Percentiles rank a stretch among this genome's conserved stretches.
Conservation (phyloP, 2,329 filamentous ascomycete genomes). For the Aureobasidium sp. region DNA sequence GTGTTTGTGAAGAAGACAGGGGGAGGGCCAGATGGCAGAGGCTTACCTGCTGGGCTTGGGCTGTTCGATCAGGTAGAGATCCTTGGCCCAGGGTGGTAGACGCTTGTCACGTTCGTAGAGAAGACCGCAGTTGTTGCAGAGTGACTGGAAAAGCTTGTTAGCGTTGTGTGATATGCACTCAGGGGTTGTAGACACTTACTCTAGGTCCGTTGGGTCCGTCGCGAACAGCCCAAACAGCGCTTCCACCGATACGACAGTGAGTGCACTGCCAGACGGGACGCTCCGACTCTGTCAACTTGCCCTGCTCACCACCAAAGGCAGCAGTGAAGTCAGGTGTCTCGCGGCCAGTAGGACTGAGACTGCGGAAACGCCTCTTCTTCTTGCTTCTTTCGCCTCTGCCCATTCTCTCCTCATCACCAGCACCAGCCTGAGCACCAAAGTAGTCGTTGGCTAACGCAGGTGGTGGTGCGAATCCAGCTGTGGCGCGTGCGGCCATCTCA, state of each 20-base stretch:
- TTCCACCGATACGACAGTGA: constrained; percentile 82
- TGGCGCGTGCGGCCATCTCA: constrained; percentile 76
- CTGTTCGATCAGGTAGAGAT: constrained; percentile 50
- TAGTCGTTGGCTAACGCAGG: constrained; percentile 40
- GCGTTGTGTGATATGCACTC: constrained; percentile 16
- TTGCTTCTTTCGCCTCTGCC: constrained; percentile 87
- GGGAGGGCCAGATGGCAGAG: neutral
- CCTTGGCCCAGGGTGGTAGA: constrained; percentile 67
- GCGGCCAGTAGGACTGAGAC: constrained; percentile 71
- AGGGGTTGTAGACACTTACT: constrained; percentile 44
- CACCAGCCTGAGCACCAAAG: constrained; percentile 42
- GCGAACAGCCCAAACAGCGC: constrained; percentile 87
- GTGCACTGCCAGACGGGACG: constrained; percentile 75
- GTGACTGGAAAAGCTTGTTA: constrained; percentile 46
- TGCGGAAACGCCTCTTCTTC: constrained; percentile 89
- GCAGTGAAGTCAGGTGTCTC: constrained; percentile 69
- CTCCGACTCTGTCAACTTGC: constrained; percentile 63
- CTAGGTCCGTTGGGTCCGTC: constrained; percentile 80
- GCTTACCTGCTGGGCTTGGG: constrained; percentile 16
- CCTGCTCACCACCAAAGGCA: constrained; percentile 58
- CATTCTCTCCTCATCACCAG: constrained; percentile 64
- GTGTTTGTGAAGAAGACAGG: too few relatives aligned
- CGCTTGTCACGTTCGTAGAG: constrained; percentile 80
- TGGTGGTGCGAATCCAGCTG: constrained; percentile 37
- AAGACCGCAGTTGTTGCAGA: constrained; percentile 90